A percentile compares a stretch with the other conserved stretches of the same genome.
Evolutionary conservation across 148 eudicot genomes (phyloP).

Genomic region (Polygonum maritimum): DNA sequence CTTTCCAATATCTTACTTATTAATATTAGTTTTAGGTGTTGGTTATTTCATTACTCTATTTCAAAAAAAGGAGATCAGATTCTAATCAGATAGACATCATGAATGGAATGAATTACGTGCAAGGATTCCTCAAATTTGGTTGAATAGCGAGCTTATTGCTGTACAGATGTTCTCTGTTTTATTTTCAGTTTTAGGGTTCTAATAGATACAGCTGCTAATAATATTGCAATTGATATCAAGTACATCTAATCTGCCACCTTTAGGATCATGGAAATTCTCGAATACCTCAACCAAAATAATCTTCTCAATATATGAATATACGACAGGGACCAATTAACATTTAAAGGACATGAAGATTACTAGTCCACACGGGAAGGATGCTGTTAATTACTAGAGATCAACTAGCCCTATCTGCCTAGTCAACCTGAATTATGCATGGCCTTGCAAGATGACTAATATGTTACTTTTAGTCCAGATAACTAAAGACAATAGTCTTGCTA

Average conservation of each 20-base stretch:
- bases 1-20: too few relatives aligned
- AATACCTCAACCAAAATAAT: neutral
- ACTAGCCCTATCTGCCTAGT: neutral
- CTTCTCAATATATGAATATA: neutral
- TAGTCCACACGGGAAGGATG: neutral
- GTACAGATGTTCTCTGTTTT: too few relatives aligned
- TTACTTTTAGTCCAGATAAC: neutral
- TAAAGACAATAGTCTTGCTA: neutral
- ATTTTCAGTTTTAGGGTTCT: too few relatives aligned
- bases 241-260: neutral
- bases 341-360: neutral
- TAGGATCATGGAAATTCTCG: neutral
- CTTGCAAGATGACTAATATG: neutral
- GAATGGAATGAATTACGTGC: too few relatives aligned
- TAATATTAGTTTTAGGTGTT: too few relatives aligned
- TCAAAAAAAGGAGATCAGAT: too few relatives aligned
- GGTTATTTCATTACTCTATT: too few relatives aligned
- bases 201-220: neutral
- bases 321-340: neutral
- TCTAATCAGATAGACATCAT: too few relatives aligned
- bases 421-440: neutral
- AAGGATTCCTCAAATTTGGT: too few relatives aligned
- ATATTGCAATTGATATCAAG: neutral
- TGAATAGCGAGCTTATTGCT: too few relatives aligned
- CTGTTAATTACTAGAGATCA: neutral